Percentiles rank a stretch among this genome's conserved stretches.
phyloP scores from a whole-genome alignment of 2,329 filamentous ascomycete genomes.

The Fonsecaea pedrosoi region DNA sequence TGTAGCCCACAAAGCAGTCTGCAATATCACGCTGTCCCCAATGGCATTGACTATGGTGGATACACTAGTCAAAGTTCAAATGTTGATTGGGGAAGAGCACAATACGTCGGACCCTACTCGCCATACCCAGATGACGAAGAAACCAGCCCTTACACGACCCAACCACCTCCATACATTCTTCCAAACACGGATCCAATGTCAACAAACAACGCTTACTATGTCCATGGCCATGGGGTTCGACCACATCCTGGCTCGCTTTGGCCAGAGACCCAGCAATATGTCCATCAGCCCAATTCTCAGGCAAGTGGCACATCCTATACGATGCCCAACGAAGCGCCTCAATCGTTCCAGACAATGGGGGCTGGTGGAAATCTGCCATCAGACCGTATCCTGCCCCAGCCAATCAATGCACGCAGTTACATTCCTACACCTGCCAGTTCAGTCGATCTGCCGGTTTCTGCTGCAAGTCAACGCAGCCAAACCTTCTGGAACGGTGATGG shows the following conservation, averaged over 20 bases:
- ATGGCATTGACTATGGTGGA: slow-evolving; percentile 28
- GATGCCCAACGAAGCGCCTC: slow-evolving; percentile 20
- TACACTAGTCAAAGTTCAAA: slow-evolving; percentile 23
- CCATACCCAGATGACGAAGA: slow-evolving; percentile 47
- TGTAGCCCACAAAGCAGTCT: slow-evolving; percentile 24
- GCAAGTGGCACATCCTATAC: slow-evolving; percentile 19
- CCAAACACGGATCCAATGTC: slow-evolving; percentile 44
- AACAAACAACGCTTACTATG: slow-evolving; percentile 30
- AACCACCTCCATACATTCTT: slow-evolving; percentile 47
- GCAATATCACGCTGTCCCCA: slow-evolving; percentile 25
- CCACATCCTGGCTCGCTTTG: slow-evolving; percentile 30
- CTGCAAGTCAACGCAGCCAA: slow-evolving; percentile 12
- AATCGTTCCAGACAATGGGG: slow-evolving; percentile 23
- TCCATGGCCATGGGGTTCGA: slow-evolving; percentile 26
- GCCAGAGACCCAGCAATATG: slow-evolving; percentile 30
- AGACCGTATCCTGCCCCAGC: slow-evolving; percentile 31
- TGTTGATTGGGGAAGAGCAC: slow-evolving; percentile 32
- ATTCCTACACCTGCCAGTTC: slow-evolving; percentile 14
- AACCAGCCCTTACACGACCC: slow-evolving; percentile 44
- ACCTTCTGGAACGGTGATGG: slow-evolving; percentile 25
- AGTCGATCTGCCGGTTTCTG: slow-evolving; percentile 22
- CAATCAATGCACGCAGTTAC: slow-evolving; percentile 24
- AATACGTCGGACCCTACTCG: slow-evolving; percentile 34
- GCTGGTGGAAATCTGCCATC: slow-evolving; percentile 20
- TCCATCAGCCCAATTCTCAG: slow-evolving; percentile 25